These are phyloP conservation scores for Megacollybia marginata DNA, from an alignment of 768 basidiomycete species.

Conservation along the genomic window DNA sequence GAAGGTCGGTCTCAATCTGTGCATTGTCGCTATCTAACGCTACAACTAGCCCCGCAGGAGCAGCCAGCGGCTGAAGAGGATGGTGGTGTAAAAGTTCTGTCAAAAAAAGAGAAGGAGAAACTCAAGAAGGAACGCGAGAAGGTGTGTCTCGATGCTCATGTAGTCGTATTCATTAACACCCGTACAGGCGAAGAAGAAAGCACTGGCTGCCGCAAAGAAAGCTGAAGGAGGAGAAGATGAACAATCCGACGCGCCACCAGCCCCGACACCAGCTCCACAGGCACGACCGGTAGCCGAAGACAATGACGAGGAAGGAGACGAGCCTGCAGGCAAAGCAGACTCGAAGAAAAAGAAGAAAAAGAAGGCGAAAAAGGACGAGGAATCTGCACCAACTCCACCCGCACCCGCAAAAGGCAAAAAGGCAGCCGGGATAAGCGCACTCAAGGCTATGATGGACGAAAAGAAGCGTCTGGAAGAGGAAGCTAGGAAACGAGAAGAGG, in stretches of 20 bases:
- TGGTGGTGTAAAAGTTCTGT: conserved; percentile 59
- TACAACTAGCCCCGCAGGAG: conserved; percentile 1
- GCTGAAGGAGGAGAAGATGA: conserved; percentile 21
- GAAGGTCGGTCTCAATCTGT: conserved; percentile 13
- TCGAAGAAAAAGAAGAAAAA: conserved; percentile 89
- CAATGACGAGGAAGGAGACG: conserved; percentile 58
- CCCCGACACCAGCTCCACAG: conserved; percentile 24
- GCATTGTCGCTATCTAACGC: background rate
- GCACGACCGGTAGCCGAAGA: conserved; percentile 40
- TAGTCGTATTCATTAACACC: conserved; percentile 3
- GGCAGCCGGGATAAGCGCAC: conserved; percentile 72
- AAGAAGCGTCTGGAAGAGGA: conserved; percentile 87
- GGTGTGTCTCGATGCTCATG: conserved; percentile 31
- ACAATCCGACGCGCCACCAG: conserved; percentile 13
- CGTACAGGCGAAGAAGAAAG: conserved; percentile 86
- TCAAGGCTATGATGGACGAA: conserved; percentile 90
- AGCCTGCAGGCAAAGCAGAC: conserved; percentile 41
- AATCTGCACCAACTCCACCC: conserved; percentile 32
- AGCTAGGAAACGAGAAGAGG: conserved; percentile 60
- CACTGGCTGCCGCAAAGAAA: conserved; percentile 85
- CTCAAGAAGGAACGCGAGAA: conserved; percentile 97
- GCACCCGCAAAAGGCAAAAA: conserved; percentile 48
- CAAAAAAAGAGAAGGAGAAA: conserved; percentile 96
- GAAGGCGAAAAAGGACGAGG: conserved; percentile 58
- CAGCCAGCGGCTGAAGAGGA: conserved; percentile 45